Conservation (phyloP, 1,284 basidiomycete species). For the Cutaneotrichosporon sp. region DNA sequence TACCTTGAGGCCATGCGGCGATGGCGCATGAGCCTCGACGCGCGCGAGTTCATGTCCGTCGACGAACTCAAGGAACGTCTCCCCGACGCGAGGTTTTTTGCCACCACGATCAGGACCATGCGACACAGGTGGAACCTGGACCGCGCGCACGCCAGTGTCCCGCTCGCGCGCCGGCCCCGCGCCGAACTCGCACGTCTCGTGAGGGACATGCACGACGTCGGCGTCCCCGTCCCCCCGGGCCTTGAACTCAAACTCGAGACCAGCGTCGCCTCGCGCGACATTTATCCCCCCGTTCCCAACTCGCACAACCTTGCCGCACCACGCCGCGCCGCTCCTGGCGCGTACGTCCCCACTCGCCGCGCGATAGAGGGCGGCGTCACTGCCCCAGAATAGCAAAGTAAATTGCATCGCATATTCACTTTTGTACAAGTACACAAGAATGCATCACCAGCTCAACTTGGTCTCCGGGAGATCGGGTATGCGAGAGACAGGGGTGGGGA, state of each 20-base stretch:
- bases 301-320: background rate
- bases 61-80: background rate
- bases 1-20: background rate
- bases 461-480: too few species aligned
- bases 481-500: too few species aligned
- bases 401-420: too few species aligned
- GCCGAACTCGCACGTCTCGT: background rate
- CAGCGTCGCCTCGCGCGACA: background rate
- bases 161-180: background rate
- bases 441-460: background rate
- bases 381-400: background rate
- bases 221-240: conserved; percentile 6
- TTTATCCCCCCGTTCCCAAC: background rate
- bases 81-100: conserved; percentile 21
- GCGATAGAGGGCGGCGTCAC: background rate
- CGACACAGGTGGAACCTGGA: conserved; percentile 3
- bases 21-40: background rate
- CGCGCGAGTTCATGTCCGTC: background rate
- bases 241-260: conserved; percentile 7
- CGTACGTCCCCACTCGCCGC: background rate
- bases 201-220: conserved; percentile 9
- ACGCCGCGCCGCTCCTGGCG: background rate
- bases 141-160: background rate
- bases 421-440: background rate
- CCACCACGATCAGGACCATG: conserved; percentile 15